phyloP scores from a whole-genome alignment of 1,139 yeast species.

The Meyerozyma smithsonii region DNA sequence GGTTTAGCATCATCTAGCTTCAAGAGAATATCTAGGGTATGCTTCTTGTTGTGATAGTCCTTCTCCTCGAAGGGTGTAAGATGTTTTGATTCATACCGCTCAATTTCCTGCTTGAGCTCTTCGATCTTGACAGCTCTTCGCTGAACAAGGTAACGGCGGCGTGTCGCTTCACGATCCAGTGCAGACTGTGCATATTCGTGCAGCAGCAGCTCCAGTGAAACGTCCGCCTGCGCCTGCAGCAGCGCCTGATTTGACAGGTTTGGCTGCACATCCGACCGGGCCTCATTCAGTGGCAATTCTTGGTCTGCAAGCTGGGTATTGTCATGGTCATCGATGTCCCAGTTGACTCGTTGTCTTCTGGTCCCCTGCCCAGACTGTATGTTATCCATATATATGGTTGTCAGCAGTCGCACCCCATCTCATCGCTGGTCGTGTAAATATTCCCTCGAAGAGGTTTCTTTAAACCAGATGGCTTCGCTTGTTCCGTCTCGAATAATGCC shows the following conservation, averaged over 20 bases:
- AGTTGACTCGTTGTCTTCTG: slow-evolving; percentile 12
- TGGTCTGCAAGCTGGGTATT: background rate
- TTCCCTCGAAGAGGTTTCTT: background rate
- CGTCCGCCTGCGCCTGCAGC: no score
- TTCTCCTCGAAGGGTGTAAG: slow-evolving; percentile 44
- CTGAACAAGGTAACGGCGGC: slow-evolving; percentile 30
- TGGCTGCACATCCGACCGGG: no score
- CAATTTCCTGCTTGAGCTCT: slow-evolving; percentile 34
- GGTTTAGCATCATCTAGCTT: slow-evolving; percentile 29
- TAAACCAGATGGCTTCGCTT: background rate
- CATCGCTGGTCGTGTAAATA: background rate
- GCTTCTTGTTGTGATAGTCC: slow-evolving; percentile 47
- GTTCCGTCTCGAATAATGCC: slow-evolving; percentile 2
- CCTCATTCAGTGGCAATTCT: no score
- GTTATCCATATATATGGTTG: slow-evolving; percentile 4
- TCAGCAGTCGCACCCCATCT: background rate
- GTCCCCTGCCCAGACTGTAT: slow-evolving; percentile 17
- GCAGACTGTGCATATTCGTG: background rate
- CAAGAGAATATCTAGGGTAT: slow-evolving; percentile 33
- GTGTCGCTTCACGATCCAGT: slow-evolving; percentile 9
- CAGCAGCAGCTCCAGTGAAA: background rate
- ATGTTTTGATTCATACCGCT: slow-evolving; percentile 48
- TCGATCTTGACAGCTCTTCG: slow-evolving; percentile 19
- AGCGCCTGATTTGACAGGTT: no score
- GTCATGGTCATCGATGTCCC: slow-evolving; percentile 10